phyloP scores from a whole-genome alignment of 352 stramenopile species.

The Phytophthora hibernalis region DNA sequence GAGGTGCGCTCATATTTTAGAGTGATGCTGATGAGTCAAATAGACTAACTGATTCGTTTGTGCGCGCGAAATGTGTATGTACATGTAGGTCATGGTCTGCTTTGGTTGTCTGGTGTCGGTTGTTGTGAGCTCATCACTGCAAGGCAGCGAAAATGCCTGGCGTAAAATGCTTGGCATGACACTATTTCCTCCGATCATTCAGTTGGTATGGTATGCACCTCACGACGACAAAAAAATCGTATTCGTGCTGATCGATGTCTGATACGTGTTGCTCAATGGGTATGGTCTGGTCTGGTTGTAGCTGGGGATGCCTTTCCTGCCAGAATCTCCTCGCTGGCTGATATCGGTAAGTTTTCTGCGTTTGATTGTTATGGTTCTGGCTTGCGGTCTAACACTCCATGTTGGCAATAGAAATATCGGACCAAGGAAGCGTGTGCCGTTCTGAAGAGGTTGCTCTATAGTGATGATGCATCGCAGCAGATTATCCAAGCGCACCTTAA shows the following conservation, averaged over 20 bases:
- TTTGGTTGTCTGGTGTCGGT: conserved; percentile 75
- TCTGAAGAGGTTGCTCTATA: conserved; percentile 42
- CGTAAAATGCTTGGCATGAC: conserved; percentile 73
- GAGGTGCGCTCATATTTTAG: conserved; percentile 39
- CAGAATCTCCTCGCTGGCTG: conserved; percentile 75
- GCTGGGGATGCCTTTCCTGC: conserved; percentile 73
- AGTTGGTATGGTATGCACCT: conserved; percentile 63
- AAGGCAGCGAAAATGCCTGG: conserved; percentile 58
- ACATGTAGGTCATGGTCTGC: conserved; percentile 63
- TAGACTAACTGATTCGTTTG: neutral
- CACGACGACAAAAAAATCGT: neutral
- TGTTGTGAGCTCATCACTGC: conserved; percentile 50
- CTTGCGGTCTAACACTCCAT: neutral
- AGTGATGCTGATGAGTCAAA: neutral
- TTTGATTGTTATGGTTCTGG: neutral
- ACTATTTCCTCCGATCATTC: conserved; percentile 63
- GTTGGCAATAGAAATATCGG: conserved; percentile 49
- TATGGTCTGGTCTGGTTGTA: too few relatives aligned
- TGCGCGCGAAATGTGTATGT: neutral
- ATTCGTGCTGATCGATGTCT: neutral
- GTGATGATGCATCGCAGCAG: conserved; percentile 34
- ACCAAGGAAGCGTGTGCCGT: conserved; percentile 50
- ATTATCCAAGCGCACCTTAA: conserved; percentile 39
- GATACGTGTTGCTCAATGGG: neutral
- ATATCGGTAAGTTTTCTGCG: conserved; percentile 43